A percentile compares a stretch with the other conserved stretches of the same genome.
phyloP scores from a whole-genome alignment of 2,329 filamentous ascomycete species.

The Aspergillus bombycis region DNA sequence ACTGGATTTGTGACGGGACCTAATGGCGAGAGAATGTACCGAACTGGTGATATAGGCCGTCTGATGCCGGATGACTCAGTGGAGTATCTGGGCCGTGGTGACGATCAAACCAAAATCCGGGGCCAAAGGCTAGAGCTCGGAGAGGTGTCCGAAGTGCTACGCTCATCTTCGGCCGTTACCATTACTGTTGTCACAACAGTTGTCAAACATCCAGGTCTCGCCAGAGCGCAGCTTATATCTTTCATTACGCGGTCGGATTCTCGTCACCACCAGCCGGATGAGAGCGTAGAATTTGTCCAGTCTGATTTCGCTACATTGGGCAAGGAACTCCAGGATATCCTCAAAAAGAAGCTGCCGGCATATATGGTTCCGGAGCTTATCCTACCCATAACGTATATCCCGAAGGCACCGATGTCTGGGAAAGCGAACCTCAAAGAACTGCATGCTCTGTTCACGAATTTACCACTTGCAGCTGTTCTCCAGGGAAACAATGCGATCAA shows the following conservation, averaged over 20 bases:
- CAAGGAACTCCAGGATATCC: slow-evolving; percentile 29
- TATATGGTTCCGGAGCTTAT: slow-evolving; percentile 35
- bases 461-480: slow-evolving; percentile 29
- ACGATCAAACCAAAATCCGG: slow-evolving; percentile 81
- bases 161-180: slow-evolving; percentile 21
- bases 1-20: slow-evolving; percentile 24
- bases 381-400: slow-evolving; percentile 30
- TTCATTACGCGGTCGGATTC: slow-evolving; percentile 28
- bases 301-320: slow-evolving; percentile 24
- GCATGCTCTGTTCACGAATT: slow-evolving; percentile 28
- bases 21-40: slow-evolving; percentile 61
- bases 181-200: slow-evolving; percentile 35
- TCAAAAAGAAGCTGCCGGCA: slow-evolving; percentile 28
- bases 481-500: slow-evolving; percentile 19
- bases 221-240: slow-evolving; percentile 32
- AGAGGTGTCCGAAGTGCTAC: slow-evolving; percentile 61
- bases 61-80: slow-evolving; percentile 76
- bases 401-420: slow-evolving; percentile 33
- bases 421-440: slow-evolving; percentile 39
- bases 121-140: slow-evolving; percentile 79
- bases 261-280: slow-evolving; percentile 13
- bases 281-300: slow-evolving; percentile 20
- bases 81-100: slow-evolving; percentile 72
- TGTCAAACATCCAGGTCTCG: slow-evolving; percentile 30
- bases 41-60: slow-evolving; percentile 79